Conservation (phyloP, 2,329 filamentous ascomycete genomes). For the Neofusicoccum kwambonambiense region DNA sequence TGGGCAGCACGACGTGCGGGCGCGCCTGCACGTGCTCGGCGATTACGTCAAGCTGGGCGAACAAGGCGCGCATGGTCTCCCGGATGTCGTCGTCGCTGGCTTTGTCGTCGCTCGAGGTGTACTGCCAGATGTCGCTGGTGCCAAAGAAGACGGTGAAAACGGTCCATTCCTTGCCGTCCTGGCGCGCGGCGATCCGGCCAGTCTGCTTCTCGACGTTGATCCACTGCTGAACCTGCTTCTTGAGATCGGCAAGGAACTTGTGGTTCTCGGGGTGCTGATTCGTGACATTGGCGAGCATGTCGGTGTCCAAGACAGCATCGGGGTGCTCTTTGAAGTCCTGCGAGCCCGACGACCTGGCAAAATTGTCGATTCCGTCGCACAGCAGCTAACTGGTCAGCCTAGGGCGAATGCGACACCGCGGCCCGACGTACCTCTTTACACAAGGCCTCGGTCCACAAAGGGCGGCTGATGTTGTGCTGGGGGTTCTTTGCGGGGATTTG, state of each 20-base stretch:
- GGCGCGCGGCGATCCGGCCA: conserved; percentile 26
- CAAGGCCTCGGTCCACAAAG: conserved; percentile 36
- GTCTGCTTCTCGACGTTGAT: conserved; percentile 29
- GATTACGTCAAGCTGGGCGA: conserved; percentile 34
- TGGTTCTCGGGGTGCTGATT: conserved; percentile 21
- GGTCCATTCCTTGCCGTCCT: conserved; percentile 29
- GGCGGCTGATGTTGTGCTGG: conserved; percentile 31
- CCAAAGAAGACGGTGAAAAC: conserved; percentile 39
- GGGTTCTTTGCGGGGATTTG: conserved; percentile 28
- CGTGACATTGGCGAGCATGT: conserved; percentile 31
- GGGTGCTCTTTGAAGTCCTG: conserved; percentile 19
- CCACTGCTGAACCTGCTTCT: conserved; percentile 38
- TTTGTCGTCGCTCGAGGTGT: conserved; percentile 29
- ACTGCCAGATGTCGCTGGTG: conserved; percentile 37
- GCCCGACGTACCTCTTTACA: conserved; percentile 33
- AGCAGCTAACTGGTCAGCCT: conserved; percentile 27
- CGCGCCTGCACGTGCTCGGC: conserved; percentile 27
- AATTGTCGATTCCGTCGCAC: conserved; percentile 39
- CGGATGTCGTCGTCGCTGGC: conserved; percentile 32
- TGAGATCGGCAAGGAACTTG: conserved; percentile 32
- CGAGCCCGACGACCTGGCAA: conserved; percentile 33
- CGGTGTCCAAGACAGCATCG: conserved; percentile 33
- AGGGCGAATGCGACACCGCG: not conserved
- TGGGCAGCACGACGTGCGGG: conserved; percentile 32
- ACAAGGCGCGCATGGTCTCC: conserved; percentile 33